Conservation (phyloP, 106 monocot species). For the Allium fistulosum region DNA sequence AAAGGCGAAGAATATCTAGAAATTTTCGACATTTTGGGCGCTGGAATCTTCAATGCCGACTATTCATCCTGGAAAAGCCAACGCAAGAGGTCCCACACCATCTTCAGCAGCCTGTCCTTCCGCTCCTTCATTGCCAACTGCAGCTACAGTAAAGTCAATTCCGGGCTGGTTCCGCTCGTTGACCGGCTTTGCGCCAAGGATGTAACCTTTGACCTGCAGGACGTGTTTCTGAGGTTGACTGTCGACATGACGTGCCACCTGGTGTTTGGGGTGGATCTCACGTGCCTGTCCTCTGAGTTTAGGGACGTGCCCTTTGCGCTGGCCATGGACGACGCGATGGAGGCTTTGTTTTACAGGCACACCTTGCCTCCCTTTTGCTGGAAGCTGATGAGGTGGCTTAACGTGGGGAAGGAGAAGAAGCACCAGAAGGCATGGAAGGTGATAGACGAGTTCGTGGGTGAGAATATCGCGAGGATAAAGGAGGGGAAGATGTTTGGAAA, state of each 20-base stretch:
- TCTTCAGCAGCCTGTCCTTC: conserved; percentile 18
- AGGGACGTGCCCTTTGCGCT: conserved; percentile 22
- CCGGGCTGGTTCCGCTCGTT: conserved; percentile 24
- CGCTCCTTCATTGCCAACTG: conserved; percentile 8
- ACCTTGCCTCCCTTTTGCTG: conserved; percentile 16
- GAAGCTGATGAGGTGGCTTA: conserved; percentile 15
- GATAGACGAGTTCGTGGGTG: conserved; percentile 11
- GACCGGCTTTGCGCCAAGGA: neutral
- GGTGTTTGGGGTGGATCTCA: conserved; percentile 34
- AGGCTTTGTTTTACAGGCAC: conserved; percentile 20
- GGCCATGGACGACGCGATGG: conserved; percentile 18
- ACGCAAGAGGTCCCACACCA: conserved; percentile 17
- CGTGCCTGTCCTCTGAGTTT: conserved; percentile 22
- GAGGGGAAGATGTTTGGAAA: neutral
- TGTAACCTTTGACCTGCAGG: conserved; percentile 23
- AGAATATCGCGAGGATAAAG: conserved; percentile 6
- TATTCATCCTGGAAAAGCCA: conserved; percentile 34
- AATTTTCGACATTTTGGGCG: conserved; percentile 47
- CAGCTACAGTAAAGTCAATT: conserved; percentile 28
- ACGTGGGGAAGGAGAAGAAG: conserved; percentile 17
- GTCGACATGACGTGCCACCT: conserved; percentile 29
- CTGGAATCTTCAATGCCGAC: conserved; percentile 50
- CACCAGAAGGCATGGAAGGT: neutral
- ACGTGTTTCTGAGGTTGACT: conserved; percentile 43
- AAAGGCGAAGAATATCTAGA: conserved; percentile 38